Evolutionary conservation across 2,329 filamentous ascomycete genomes (phyloP).

Genomic region (Macrophomina pseudophaseolina): DNA sequence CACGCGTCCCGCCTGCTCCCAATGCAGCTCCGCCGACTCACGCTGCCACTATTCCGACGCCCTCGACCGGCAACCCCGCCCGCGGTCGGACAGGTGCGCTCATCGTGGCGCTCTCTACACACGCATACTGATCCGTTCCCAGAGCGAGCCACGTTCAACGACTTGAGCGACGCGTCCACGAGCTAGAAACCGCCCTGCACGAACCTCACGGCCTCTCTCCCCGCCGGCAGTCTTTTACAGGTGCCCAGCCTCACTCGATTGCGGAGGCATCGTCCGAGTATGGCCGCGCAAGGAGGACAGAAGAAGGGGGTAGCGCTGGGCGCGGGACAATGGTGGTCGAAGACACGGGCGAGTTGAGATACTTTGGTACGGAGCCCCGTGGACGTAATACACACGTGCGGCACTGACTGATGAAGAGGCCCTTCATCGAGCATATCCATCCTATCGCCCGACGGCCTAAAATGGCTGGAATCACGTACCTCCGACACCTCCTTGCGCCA

Average conservation of each 20-base stretch:
- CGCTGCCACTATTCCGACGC: slow-evolving; percentile 12
- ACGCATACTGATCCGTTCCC: not conserved
- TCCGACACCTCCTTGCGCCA: slow-evolving; percentile 18
- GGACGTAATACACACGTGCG: not conserved
- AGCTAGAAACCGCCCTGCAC: slow-evolving; percentile 4
- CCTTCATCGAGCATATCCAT: slow-evolving; percentile 17
- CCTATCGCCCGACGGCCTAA: slow-evolving; percentile 8
- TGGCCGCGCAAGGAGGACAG: not conserved
- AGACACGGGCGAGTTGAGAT: slow-evolving; percentile 19
- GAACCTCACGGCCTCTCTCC: not conserved
- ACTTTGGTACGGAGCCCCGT: not conserved
- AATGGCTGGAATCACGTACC: slow-evolving; percentile 15
- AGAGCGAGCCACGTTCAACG: not conserved
- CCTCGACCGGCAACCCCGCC: not conserved
- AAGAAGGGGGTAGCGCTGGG: not conserved
- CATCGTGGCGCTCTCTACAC: fast-evolving
- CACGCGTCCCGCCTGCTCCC: slow-evolving; percentile 7
- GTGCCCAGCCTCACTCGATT: not conserved
- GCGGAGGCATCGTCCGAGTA: not conserved
- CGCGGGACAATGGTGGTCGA: slow-evolving; percentile 9
- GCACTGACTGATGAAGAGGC: slow-evolving; percentile 16
- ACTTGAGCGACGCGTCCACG: slow-evolving; percentile 1
- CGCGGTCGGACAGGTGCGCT: not conserved
- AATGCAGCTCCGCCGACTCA: not conserved
- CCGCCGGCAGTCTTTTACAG: not conserved